These are phyloP conservation scores for Schwanniomyces etchellsii DNA, from an alignment of 1,139 yeast genomes.

Conservation along the genomic window DNA sequence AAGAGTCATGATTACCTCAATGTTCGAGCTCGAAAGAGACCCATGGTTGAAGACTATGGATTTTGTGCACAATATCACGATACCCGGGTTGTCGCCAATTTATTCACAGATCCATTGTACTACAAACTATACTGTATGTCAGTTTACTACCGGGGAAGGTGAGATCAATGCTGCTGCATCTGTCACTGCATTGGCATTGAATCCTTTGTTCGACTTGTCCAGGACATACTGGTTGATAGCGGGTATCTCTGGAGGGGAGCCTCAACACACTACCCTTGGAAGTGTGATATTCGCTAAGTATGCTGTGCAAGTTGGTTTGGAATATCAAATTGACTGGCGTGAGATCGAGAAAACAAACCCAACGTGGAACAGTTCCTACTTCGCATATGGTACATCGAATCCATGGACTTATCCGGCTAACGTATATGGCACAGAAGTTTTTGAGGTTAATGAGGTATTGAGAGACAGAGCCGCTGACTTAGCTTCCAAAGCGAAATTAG, in stretches of 20 bases:
- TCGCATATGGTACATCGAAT: slow-evolving; percentile 47
- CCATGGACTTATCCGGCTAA: slow-evolving; percentile 49
- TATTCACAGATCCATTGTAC: slow-evolving; percentile 56
- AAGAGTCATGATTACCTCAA: slow-evolving; percentile 49
- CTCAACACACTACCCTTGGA: slow-evolving; percentile 42
- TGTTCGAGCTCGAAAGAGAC: slow-evolving; percentile 50
- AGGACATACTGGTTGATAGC: slow-evolving; percentile 58
- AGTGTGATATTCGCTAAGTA: slow-evolving; percentile 57
- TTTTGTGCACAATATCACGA: slow-evolving; percentile 46
- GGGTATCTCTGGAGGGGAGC: slow-evolving; percentile 67
- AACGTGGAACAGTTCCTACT: slow-evolving; percentile 60
- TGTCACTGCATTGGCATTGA: slow-evolving; percentile 47
- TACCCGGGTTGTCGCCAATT: slow-evolving; percentile 62
- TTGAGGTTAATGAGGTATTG: slow-evolving; percentile 54
- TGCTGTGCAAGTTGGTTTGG: slow-evolving; percentile 59
- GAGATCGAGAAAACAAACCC: slow-evolving; percentile 44
- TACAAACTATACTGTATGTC: slow-evolving; percentile 49
- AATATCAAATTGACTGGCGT: slow-evolving; percentile 46
- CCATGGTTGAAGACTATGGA: slow-evolving; percentile 47
- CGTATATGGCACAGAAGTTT: slow-evolving; percentile 62
- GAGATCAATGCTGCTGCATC: slow-evolving; percentile 65
- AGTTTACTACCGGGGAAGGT: slow-evolving; percentile 64
- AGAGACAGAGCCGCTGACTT: slow-evolving; percentile 54
- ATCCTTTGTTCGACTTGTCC: slow-evolving; percentile 52
- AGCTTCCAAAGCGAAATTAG: slow-evolving; percentile 40